Evolutionary conservation across 1,284 basidiomycete genomes (phyloP).

Genomic region (Meira miltonrushii): DNA sequence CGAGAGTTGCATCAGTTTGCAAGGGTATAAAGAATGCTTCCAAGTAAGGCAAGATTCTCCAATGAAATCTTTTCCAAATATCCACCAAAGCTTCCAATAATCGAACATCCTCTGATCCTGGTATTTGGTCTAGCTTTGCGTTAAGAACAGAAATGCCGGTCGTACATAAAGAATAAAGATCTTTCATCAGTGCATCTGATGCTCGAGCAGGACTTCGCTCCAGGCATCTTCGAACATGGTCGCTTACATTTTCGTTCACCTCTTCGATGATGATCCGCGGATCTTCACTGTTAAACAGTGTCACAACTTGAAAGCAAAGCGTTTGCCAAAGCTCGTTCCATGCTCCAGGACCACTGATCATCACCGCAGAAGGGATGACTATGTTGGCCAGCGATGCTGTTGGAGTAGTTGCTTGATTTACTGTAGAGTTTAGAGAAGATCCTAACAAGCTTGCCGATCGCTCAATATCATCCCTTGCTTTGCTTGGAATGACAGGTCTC

Average conservation of each 20-base stretch:
- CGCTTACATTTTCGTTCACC: constrained; percentile 66
- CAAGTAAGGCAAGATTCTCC: constrained; percentile 79
- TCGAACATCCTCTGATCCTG: constrained; percentile 56
- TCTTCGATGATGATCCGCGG: constrained; percentile 86
- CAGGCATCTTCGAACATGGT: constrained; percentile 63
- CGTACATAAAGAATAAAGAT: constrained; percentile 74
- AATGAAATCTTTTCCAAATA: constrained; percentile 91
- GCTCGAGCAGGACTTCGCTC: constrained; percentile 54
- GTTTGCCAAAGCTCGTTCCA: constrained; percentile 61
- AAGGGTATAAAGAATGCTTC: constrained; percentile 61
- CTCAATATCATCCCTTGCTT: not conserved
- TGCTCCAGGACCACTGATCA: constrained; percentile 12
- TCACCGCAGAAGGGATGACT: not conserved
- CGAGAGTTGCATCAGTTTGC: constrained; percentile 42
- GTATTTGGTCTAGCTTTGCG: constrained; percentile 61
- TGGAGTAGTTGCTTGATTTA: not conserved
- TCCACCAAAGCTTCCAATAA: constrained; percentile 74
- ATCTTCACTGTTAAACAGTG: constrained; percentile 84
- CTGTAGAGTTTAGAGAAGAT: not conserved
- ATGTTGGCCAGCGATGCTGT: not conserved
- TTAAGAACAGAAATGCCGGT: constrained; percentile 88
- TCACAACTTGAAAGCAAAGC: constrained; percentile 77
- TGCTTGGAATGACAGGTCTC: too few relatives aligned
- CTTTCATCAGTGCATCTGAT: constrained; percentile 63
- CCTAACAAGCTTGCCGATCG: not conserved